Conservation (phyloP, 148 eudicot genomes). For the Agrostemma githago region DNA sequence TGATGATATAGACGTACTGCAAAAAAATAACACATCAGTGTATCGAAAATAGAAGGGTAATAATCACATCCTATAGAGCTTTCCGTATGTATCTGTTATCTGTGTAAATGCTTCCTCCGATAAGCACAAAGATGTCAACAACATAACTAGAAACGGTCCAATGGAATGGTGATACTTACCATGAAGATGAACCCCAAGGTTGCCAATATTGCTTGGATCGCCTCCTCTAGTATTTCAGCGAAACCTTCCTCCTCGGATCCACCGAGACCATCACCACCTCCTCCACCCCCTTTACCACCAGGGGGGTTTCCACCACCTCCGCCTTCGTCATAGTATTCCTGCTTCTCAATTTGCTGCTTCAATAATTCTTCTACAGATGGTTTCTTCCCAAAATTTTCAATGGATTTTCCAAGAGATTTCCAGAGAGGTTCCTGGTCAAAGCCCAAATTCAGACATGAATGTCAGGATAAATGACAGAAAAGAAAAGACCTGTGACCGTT, state of each 20-base stretch:
- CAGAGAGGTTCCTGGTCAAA: slow-evolving; percentile 52
- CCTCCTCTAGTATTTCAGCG: slow-evolving; percentile 47
- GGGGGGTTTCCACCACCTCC: slow-evolving; percentile 27
- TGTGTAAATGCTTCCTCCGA: not conserved
- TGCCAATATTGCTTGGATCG: slow-evolving; percentile 55
- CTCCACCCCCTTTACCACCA: slow-evolving; percentile 39
- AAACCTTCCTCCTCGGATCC: slow-evolving; percentile 47
- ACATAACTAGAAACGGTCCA: not conserved
- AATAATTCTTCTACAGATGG: slow-evolving; percentile 61
- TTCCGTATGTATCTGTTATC: not conserved
- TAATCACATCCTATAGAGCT: not conserved
- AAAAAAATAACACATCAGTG: slow-evolving; percentile 1
- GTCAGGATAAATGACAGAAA: not conserved
- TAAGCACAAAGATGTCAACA: not conserved
- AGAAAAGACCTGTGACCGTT: not conserved
- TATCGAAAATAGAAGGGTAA: not conserved
- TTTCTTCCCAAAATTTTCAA: slow-evolving; percentile 52
- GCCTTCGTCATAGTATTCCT: slow-evolving; percentile 56
- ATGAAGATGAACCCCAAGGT: slow-evolving; percentile 58
- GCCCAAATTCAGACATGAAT: slow-evolving; percentile 9
- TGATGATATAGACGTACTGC: slow-evolving; percentile 71
- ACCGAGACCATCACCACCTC: slow-evolving; percentile 35
- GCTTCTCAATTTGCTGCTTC: slow-evolving; percentile 53
- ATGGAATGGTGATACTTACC: slow-evolving; percentile 36
- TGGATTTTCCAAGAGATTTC: slow-evolving; percentile 58